Base-by-base conservation (phyloP, 495 filamentous ascomycete species). In the Aspergillus cristatus region DNA sequence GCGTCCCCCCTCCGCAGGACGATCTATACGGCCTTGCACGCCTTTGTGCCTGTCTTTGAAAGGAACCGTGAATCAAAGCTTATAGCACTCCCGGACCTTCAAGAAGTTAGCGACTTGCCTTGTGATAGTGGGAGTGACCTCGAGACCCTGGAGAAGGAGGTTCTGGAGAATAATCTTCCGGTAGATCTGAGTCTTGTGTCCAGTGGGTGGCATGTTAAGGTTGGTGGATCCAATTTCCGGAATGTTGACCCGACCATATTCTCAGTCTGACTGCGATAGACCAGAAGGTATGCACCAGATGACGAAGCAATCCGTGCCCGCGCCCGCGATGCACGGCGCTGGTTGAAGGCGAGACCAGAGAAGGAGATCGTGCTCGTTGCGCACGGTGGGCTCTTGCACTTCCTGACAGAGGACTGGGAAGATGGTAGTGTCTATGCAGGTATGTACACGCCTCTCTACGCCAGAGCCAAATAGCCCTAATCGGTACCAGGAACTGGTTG, bases 381-480 rank as follows among this genome's bases (percentile, higher is more conserved):
- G 12, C 46, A 48, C 29, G 46, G 46, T 18, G 41, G 16, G 7
- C 44, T 48, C 14, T 31, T 48, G n/a, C 47, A 50, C 34, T 50
- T 42, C 22, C 20, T 50, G 3, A 50, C 39, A 7, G 47, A 50
- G 12, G 47, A 50, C 18, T 50, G 47, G 47, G 31, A 34, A 2
- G 28, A 14, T 11, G 51, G 48, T 32, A 41, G 44, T 10, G 29
- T 10, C 18, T 13, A 17, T 1, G 24, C 32, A 28, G 47, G 53
- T 54, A 46, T 32, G 38, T 7, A n/a, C 12, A 6, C 28, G 13
- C 12, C 4, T 30, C 13, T n/a, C n/a, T 11, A 30, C 4, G 5
- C 13, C 11, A 3, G 6, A 32, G 0, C 28, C 28, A 17, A 12
- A 15, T 38, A 1, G 18, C 18, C 4, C 3, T 12, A 11, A 5